These are phyloP conservation scores for Aspergillus melleus DNA, from an alignment of 2,329 filamentous ascomycete species.

Conservation along the genomic window DNA sequence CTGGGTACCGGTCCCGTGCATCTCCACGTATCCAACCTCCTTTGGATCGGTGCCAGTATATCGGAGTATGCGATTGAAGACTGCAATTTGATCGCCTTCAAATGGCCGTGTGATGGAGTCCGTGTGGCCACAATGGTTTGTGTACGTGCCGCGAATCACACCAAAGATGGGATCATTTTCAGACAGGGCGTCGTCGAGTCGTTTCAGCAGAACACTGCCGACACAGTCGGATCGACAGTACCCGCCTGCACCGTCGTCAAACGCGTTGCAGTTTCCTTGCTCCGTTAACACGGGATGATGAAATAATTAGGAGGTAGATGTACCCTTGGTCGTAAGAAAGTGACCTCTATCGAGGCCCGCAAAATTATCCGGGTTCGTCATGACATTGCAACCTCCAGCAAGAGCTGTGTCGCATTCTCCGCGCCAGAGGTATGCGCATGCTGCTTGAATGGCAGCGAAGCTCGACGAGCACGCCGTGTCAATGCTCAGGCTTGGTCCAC, in stretches of 20 bases:
- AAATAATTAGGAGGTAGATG: neutral
- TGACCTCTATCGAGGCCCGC: slow-evolving; percentile 72
- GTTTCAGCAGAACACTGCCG: slow-evolving; percentile 74
- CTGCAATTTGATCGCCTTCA: slow-evolving; percentile 69
- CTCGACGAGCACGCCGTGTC: slow-evolving; percentile 80
- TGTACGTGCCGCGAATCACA: slow-evolving; percentile 71
- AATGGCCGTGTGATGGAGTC: slow-evolving; percentile 84
- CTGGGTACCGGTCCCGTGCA: slow-evolving; percentile 87
- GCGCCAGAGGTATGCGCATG: slow-evolving; percentile 71
- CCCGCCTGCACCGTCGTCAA: slow-evolving; percentile 76
- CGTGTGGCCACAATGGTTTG: slow-evolving; percentile 79
- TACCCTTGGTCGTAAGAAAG: slow-evolving; percentile 59
- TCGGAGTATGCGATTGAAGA: slow-evolving; percentile 70
- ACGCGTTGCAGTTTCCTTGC: slow-evolving; percentile 78
- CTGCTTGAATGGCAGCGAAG: slow-evolving; percentile 68
- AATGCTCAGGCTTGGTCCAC: slow-evolving; percentile 68
- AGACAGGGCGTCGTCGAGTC: slow-evolving; percentile 72
- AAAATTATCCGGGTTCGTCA: slow-evolving; percentile 81
- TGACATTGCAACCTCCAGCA: slow-evolving; percentile 71
- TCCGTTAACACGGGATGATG: neutral
- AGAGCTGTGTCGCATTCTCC: slow-evolving; percentile 80
- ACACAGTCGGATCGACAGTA: slow-evolving; percentile 80
- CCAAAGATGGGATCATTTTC: slow-evolving; percentile 72
- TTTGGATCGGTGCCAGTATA: slow-evolving; percentile 73
- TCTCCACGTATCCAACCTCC: slow-evolving; percentile 80